Evolutionary conservation across 1,284 basidiomycete species (phyloP), one percentile per base, ranked within the genome.

Genomic region (Cronartium quercuum): DNA sequence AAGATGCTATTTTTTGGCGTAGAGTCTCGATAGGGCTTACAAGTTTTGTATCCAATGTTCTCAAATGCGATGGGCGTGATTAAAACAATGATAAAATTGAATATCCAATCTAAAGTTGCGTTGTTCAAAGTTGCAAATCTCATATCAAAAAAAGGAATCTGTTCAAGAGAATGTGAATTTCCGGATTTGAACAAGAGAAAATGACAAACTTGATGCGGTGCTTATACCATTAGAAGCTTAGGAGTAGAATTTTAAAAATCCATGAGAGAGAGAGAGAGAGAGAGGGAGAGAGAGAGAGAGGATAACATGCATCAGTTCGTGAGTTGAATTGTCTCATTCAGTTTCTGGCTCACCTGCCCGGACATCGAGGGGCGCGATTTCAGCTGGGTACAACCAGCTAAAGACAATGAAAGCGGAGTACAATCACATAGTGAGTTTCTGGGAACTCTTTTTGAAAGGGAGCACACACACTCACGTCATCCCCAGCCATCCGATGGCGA

Each of bases 401-500:
- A 51, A 51, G 47, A 4, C 47, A 51, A 4, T 51, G 47, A n/a
- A n/a, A n/a, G n/a, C n/a, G n/a, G n/a, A n/a, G n/a, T n/a, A n/a
- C n/a, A n/a, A n/a, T n/a, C n/a, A n/a, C n/a, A n/a, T n/a, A n/a
- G n/a, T n/a, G n/a, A n/a, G n/a, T n/a, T n/a, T n/a, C n/a, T n/a
- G n/a, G n/a, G n/a, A n/a, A n/a, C n/a, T n/a, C n/a, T n/a, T n/a
- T n/a, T n/a, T n/a, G n/a, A n/a, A n/a, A n/a, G n/a, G n/a, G n/a
- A n/a, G n/a, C n/a, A n/a, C n/a, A n/a, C 21, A 18, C 47, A 51
- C 47, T 4, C 21, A 51, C 47, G 88, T 88, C 86, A 89, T 88
- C n/a, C 88, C 87, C 80, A 89, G 85, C 88, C 88, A 89, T 47
- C 88, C 88, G 73, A 89, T 83, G 0, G 87, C 87, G 81, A 89